Percentiles rank a stretch among this genome's conserved stretches.
Evolutionary conservation across 108 stramenopile genomes (phyloP).

Genomic region (Craspedostauros australis): DNA sequence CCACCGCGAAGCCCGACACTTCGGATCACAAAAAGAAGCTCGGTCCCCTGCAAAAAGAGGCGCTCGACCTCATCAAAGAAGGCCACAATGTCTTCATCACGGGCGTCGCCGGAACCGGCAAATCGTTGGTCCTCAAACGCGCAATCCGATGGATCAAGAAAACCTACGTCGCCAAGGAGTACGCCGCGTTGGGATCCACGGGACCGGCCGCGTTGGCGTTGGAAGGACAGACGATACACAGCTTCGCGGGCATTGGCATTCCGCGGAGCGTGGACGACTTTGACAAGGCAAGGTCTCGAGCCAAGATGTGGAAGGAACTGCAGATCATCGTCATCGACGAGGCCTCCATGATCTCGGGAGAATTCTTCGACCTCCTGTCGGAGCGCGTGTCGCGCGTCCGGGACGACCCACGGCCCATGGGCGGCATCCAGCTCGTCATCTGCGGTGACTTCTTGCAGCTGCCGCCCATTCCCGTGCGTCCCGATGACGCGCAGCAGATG

Average conservation of each 20-base stretch:
- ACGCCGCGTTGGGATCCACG: slow-evolving; percentile 62
- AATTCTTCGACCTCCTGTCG: slow-evolving; percentile 70
- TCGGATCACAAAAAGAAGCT: too few relatives aligned
- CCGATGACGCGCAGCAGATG: slow-evolving; percentile 17
- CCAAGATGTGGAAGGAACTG: slow-evolving; percentile 43
- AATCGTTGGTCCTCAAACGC: slow-evolving; percentile 41
- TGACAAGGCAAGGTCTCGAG: slow-evolving; percentile 35
- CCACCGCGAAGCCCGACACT: too few relatives aligned
- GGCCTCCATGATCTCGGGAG: slow-evolving; percentile 70
- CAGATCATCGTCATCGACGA: slow-evolving; percentile 75
- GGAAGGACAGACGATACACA: slow-evolving; percentile 80
- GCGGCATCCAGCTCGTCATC: slow-evolving; percentile 86
- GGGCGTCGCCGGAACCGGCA: slow-evolving; percentile 64
- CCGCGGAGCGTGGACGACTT: slow-evolving; percentile 12
- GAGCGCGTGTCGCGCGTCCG: slow-evolving; percentile 24
- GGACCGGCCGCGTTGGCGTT: slow-evolving; percentile 61
- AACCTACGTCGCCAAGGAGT: slow-evolving; percentile 12
- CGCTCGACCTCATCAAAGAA: slow-evolving; percentile 25
- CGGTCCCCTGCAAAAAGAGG: slow-evolving; percentile 37
- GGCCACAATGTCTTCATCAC: slow-evolving; percentile 49
- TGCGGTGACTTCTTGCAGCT: slow-evolving; percentile 92
- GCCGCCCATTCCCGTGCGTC: slow-evolving; percentile 21
- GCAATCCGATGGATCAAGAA: slow-evolving; percentile 29
- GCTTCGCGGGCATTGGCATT: slow-evolving; percentile 63
- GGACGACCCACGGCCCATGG: slow-evolving; percentile 58